These are phyloP conservation scores for Candida stauntonica DNA, from an alignment of 805 yeast genomes.

Conservation along the genomic window DNA sequence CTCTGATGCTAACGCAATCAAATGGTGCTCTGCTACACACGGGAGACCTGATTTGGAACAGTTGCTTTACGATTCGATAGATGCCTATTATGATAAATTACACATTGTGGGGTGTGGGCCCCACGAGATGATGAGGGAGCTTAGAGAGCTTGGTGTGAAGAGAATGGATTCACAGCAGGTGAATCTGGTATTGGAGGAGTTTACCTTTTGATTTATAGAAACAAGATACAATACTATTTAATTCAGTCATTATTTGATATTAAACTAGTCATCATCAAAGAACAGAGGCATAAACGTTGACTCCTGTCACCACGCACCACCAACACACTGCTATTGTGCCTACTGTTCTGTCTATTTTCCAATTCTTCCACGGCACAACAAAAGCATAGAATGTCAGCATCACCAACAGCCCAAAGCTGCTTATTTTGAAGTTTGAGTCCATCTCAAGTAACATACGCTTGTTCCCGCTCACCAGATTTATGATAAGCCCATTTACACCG, in stretches of 20 bases:
- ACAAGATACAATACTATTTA: too few relatives aligned
- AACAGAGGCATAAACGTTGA: constrained; percentile 23
- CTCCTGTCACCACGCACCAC: constrained; percentile 25
- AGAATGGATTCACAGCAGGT: constrained; percentile 7
- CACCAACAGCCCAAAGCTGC: constrained; percentile 21
- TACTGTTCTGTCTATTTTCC: constrained; percentile 23
- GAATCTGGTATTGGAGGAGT: constrained; percentile 23
- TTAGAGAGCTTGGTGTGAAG: constrained; percentile 22
- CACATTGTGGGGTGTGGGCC: constrained; percentile 28
- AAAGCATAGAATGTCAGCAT: constrained; percentile 22
- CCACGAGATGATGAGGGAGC: constrained; percentile 12
- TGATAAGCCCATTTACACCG: constrained; percentile 66
- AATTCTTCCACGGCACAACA: constrained; percentile 21
- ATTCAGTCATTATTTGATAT: too few relatives aligned
- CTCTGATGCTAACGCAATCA: constrained; percentile 1
- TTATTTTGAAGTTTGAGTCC: constrained; percentile 22
- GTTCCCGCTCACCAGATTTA: constrained; percentile 23
- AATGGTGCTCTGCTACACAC: constrained; percentile 19
- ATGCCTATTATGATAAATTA: constrained; percentile 3
- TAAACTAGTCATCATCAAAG: neutral
- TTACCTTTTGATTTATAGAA: constrained; percentile 19
- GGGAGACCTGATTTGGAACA: constrained; percentile 22
- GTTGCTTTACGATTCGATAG: constrained; percentile 12
- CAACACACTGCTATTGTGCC: constrained; percentile 24
- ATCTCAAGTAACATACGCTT: constrained; percentile 12